Evolutionary conservation across 305 asterid genomes (phyloP).

Genomic region (Solanum hybrid): DNA sequence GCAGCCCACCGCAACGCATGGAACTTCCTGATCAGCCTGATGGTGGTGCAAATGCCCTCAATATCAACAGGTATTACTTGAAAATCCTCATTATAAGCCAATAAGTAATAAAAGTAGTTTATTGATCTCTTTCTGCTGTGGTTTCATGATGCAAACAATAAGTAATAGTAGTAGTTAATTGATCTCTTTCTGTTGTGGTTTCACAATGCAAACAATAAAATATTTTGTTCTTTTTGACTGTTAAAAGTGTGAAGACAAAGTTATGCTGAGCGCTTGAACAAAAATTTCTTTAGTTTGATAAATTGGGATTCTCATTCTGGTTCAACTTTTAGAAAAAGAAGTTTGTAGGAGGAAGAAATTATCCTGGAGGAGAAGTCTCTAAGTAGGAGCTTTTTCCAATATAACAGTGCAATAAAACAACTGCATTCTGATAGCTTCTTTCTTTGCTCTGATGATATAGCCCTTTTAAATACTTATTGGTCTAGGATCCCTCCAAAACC

Average conservation of each 20-base stretch:
- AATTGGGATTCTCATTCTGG: neutral
- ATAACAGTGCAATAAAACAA: neutral
- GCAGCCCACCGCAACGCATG: slow-evolving; percentile 41
- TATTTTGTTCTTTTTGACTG: neutral
- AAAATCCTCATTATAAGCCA: slow-evolving; percentile 2
- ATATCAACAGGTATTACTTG: slow-evolving; percentile 52
- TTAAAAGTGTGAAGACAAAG: neutral
- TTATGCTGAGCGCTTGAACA: neutral
- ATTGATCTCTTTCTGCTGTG: neutral
- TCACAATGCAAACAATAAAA: neutral
- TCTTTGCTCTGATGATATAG: neutral
- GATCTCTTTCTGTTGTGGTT: neutral
- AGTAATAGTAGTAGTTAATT: neutral
- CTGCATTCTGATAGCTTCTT: neutral
- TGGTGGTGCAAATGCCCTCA: slow-evolving; percentile 80
- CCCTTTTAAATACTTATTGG: neutral
- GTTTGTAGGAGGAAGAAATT: neutral
- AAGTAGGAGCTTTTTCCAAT: neutral
- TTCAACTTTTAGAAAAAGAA: neutral
- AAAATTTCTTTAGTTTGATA: neutral
- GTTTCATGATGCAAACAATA: neutral
- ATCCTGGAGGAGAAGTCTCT: neutral
- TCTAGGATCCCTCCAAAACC: neutral
- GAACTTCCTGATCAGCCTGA: slow-evolving; percentile 75
- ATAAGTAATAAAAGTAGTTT: neutral